phyloP scores from a whole-genome alignment of 2,329 filamentous ascomycete genomes.

The Thermoascus crustaceus region DNA sequence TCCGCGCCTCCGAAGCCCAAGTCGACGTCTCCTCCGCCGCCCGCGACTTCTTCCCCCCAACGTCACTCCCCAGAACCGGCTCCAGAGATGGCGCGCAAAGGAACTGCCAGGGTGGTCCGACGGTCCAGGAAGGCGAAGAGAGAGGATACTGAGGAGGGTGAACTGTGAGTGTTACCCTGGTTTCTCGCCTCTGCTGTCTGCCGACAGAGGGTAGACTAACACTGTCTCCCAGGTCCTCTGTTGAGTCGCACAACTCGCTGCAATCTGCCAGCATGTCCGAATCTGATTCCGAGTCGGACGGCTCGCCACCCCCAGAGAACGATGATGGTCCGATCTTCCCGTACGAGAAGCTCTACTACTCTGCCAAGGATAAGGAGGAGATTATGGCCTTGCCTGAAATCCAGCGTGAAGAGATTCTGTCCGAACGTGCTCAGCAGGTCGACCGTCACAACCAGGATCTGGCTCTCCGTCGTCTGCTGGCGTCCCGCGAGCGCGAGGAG shows the following conservation, averaged over 20 bases:
- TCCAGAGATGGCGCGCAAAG: slow-evolving; percentile 41
- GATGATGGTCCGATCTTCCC: slow-evolving; percentile 57
- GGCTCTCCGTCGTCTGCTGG: slow-evolving; percentile 68
- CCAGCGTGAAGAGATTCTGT: slow-evolving; percentile 81
- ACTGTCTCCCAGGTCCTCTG: slow-evolving; percentile 52
- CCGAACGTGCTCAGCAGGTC: slow-evolving; percentile 75
- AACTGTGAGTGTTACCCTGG: slow-evolving; percentile 60
- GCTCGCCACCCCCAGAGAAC: slow-evolving; percentile 38
- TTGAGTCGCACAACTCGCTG: slow-evolving; percentile 61
- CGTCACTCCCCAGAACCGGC: slow-evolving; percentile 34
- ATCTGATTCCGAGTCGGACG: slow-evolving; percentile 69
- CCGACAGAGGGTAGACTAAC: slow-evolving; percentile 7
- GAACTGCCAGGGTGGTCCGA: slow-evolving; percentile 29
- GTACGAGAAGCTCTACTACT: slow-evolving; percentile 77
- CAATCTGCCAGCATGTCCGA: slow-evolving; percentile 85
- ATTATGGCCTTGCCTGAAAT: slow-evolving; percentile 86
- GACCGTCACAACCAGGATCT: slow-evolving; percentile 75
- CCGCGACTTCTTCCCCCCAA: slow-evolving; percentile 46
- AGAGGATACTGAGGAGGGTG: slow-evolving; percentile 68
- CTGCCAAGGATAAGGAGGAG: slow-evolving; percentile 62
- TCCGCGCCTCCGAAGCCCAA: slow-evolving; percentile 48
- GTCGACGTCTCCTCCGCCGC: slow-evolving; percentile 45
- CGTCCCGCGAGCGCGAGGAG: slow-evolving; percentile 57
- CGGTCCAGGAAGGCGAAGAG: slow-evolving; percentile 42
- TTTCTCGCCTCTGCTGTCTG: slow-evolving; percentile 1